These are phyloP conservation scores for Bromus sterilis DNA, from an alignment of 176 grass and related monocot genomes.

Conservation along the genomic window DNA sequence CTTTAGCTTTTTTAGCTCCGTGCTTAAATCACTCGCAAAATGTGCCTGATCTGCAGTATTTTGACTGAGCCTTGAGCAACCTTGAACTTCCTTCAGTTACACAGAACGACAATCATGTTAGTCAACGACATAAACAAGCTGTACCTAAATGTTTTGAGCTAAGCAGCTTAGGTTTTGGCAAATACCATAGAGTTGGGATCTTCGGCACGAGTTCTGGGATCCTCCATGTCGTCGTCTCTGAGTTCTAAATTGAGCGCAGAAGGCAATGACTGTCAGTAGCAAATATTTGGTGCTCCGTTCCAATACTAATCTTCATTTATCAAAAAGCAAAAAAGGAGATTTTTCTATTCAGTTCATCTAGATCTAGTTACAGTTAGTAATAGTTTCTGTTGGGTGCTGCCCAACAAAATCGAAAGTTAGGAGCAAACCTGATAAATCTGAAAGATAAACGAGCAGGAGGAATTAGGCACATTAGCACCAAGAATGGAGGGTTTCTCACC, in stretches of 20 bases:
- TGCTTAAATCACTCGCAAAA: not conserved
- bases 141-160: not conserved
- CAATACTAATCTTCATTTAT: not conserved
- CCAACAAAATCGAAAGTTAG: not conserved
- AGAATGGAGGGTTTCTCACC: not conserved
- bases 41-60: not conserved
- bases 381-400: not conserved
- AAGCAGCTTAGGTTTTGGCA: not conserved
- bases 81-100: conserved; percentile 12
- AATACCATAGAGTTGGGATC: not conserved
- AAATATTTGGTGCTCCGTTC: not conserved
- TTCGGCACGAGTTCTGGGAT: not conserved
- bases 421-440: no score
- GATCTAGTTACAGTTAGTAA: no score
- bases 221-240: not conserved
- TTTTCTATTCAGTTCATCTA: not conserved
- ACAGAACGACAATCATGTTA: not conserved
- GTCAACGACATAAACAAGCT: not conserved
- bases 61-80: not conserved
- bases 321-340: not conserved
- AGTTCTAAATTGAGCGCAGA: not conserved
- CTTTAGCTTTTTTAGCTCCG: conserved; percentile 40
- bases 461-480: not conserved
- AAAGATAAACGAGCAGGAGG: no score
- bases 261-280: not conserved